Evolutionary conservation across 208 protist genomes (phyloP), one percentile per base, ranked within the genome.

Genomic region (Trypanosoma platydactyli): DNA sequence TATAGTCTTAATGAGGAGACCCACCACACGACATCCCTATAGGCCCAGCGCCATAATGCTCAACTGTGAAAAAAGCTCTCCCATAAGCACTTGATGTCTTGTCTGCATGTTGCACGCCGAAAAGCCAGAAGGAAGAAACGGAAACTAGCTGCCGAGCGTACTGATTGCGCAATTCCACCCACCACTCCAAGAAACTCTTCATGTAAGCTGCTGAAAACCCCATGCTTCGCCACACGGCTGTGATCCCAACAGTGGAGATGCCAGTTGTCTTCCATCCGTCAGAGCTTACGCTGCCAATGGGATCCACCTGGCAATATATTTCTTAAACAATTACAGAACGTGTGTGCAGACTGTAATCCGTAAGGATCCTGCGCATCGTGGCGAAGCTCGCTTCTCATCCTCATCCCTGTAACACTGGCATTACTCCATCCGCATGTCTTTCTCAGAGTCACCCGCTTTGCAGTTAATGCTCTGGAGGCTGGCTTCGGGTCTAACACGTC

Each of bases 331-430:
- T 54, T 50, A 56, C n/a, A 70, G 3, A 63, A 62, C 0, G 61
- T 18, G 5, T 66, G 70, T 5, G 64, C 62, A 45, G 22, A 58
- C 15, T 42, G 41, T n/a, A 82, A 78, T 20, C 80, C 86, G 72
- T 92, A 92, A 12, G 86, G 86, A 69, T 92, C 89, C 70, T 92
- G 86, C 30, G 83, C 85, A 66, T 83, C 89, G 25, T 60, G 57
- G 42, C 49, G 49, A 41, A 22, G 44, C 3, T 54, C 5, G 1
- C 44, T 41, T 16, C 6, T 25, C 45, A 0, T 42, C 18, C 5
- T 40, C 15, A 59, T 59, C 5, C 56, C 45, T 44, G 22, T 46
- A n/a, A 50, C 4, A 52, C 57, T 53, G 44, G 9, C 2, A 53
- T 40, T 58, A 24, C 46, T 50, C 5, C 55, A 38, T 38, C 3